phyloP scores from a whole-genome alignment of 2,329 filamentous ascomycete species.

The Penicillium crustosum region DNA sequence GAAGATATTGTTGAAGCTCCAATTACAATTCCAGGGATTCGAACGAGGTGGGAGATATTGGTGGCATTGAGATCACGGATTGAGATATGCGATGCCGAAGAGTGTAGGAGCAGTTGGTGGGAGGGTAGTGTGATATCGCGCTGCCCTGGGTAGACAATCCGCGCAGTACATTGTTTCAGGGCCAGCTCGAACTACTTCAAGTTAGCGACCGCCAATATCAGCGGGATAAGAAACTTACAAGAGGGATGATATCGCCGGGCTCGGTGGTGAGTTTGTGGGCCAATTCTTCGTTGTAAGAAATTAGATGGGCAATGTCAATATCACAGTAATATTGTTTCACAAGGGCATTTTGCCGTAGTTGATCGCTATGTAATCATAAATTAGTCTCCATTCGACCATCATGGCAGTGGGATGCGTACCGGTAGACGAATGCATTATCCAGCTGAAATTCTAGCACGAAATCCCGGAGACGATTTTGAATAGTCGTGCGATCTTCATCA shows the following conservation, averaged over 20 bases:
- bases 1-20: conserved; percentile 95
- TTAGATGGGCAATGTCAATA: conserved; percentile 90
- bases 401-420: conserved; percentile 53
- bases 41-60: conserved; percentile 89
- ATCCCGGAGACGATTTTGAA: conserved; percentile 77
- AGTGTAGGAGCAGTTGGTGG: conserved; percentile 93
- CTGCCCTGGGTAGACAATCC: conserved; percentile 83
- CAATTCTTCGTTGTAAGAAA: conserved; percentile 93
- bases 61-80: conserved; percentile 92
- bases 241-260: conserved; percentile 86
- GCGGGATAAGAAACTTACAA: conserved; percentile 57
- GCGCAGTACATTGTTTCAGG: conserved; percentile 84
- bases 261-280: conserved; percentile 86
- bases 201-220: conserved; percentile 5
- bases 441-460: conserved; percentile 94
- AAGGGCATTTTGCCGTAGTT: conserved; percentile 90
- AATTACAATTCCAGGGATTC: conserved; percentile 96
- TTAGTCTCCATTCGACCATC: conserved; percentile 5
- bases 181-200: conserved; percentile 79
- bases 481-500: conserved; percentile 67
- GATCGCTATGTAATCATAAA: conserved; percentile 63
- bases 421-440: conserved; percentile 92
- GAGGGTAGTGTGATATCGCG: conserved; percentile 71
- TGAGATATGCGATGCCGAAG: conserved; percentile 82
- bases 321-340: conserved; percentile 95